These are phyloP conservation scores for Chloris gayana DNA, from an alignment of 176 grass and related monocot species.

Conservation along the genomic window DNA sequence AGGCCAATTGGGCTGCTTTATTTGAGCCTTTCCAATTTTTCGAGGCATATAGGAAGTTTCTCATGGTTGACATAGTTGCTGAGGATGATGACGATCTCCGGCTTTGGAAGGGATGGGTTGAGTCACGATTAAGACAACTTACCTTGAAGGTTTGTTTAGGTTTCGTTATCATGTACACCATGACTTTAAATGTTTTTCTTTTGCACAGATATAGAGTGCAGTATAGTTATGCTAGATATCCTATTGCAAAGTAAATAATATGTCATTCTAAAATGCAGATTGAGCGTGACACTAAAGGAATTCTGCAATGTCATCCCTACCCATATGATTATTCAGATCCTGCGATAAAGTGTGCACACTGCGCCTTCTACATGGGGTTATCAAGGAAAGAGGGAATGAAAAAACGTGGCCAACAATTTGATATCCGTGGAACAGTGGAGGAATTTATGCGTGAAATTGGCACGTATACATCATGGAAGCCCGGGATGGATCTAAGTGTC, in stretches of 20 bases:
- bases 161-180: conserved; percentile 2
- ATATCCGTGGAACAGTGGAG: conserved; percentile 93
- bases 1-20: conserved; percentile 70
- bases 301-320: conserved; percentile 93
- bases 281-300: conserved; percentile 84
- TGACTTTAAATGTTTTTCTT: conserved; percentile 17
- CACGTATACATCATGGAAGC: conserved; percentile 80
- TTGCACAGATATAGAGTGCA: conserved; percentile 9
- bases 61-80: conserved; percentile 85
- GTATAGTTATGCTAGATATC: conserved; percentile 9
- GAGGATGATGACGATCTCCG: conserved; percentile 82
- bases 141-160: conserved; percentile 64
- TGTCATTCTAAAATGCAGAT: conserved; percentile 66
- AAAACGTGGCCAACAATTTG: conserved; percentile 78
- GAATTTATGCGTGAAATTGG: conserved; percentile 82
- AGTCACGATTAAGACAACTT: conserved; percentile 92
- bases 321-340: conserved; percentile 83
- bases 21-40: conserved; percentile 92
- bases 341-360: conserved; percentile 69
- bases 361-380: conserved; percentile 93
- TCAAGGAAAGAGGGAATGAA: conserved; percentile 79
- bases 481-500: conserved; percentile 86
- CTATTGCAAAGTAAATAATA: conserved; percentile 12
- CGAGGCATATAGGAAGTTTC: conserved; percentile 82
- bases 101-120: conserved; percentile 93